Evolutionary conservation across 2,329 filamentous ascomycete genomes (phyloP), one percentile per base, ranked within the genome.

Genomic region (Sporothrix schenckii): DNA sequence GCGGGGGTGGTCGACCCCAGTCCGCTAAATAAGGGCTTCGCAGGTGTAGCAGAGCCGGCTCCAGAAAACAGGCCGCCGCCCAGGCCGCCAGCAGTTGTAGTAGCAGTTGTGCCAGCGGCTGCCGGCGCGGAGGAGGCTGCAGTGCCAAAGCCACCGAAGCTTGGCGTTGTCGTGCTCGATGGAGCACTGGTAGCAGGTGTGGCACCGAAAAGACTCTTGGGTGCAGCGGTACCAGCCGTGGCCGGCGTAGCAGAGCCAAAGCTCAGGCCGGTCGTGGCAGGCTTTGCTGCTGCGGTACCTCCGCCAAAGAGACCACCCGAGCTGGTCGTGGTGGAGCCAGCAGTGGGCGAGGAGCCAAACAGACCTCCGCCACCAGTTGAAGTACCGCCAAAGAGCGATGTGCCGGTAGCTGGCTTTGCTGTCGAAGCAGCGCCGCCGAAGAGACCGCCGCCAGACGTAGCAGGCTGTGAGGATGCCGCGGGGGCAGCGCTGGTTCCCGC

Each of bases 1-100:
- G 85, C 85, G 19, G 86, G 85, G 49, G 86, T 87, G 2, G 85
- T 87, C 21, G 85, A 87, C 69, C 80, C 79, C 47, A 86, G 75
- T n/a, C 77, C 73, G 34, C 76, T 74, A 69, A 86, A 82, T 68
- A 80, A 72, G 19, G 84, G 81, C 76, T 86, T 87, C n/a, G 81
- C 80, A 39, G 82, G 82, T 24, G 82, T 84, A 24, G 80, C 77
- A 60, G 79, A 74, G 30, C 75, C 70, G 27, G 75, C 73, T 21
- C 67, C 30, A 14, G 39, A 5, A 47, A 70, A 72, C 24, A 72
- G 41, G 41, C 69, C 41, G 41, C 70, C 68, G 16, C 68, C 65
- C 4, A 39, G 16, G 14, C 63, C 49, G 19, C 21, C 63, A 9
- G 67, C 49, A 4, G 67, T 61, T 4, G 72, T 60, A 16, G 72